Percentiles rank a stretch among this genome's conserved stretches.
Evolutionary conservation across 73 alveolate genomes (phyloP).

Genomic region (Blepharisma stoltei): DNA sequence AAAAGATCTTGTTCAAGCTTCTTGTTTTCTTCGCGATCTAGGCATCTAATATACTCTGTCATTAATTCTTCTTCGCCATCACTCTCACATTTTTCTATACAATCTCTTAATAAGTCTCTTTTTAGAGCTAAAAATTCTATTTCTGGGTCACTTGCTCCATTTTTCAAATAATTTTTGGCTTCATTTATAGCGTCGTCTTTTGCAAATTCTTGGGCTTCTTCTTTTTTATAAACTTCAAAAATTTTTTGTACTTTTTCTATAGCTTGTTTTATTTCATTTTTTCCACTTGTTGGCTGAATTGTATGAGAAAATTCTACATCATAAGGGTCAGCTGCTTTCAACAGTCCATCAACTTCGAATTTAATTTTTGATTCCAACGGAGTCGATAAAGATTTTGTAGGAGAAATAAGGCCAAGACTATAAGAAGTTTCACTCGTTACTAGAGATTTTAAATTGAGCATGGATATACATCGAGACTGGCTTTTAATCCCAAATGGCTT

Average conservation of each 20-base stretch:
- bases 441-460: conserved; percentile 6
- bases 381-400: background rate
- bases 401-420: background rate
- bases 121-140: background rate
- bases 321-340: conserved; percentile 25
- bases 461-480: background rate
- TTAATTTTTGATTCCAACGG: background rate
- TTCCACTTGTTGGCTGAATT: background rate
- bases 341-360: background rate
- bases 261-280: background rate
- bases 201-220: conserved; percentile 19
- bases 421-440: background rate
- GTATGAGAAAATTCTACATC: background rate
- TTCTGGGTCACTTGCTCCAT: background rate
- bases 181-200: background rate
- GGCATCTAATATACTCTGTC: background rate
- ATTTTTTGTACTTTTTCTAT: background rate
- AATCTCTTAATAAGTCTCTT: background rate
- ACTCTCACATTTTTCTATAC: background rate
- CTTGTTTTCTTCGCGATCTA: conserved; percentile 18
- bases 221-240: background rate
- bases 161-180: no score
- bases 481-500: background rate
- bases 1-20: background rate
- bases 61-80: conserved; percentile 2